phyloP scores from a whole-genome alignment of 2,329 filamentous ascomycete species.

The Aspergillus tubingensis region DNA sequence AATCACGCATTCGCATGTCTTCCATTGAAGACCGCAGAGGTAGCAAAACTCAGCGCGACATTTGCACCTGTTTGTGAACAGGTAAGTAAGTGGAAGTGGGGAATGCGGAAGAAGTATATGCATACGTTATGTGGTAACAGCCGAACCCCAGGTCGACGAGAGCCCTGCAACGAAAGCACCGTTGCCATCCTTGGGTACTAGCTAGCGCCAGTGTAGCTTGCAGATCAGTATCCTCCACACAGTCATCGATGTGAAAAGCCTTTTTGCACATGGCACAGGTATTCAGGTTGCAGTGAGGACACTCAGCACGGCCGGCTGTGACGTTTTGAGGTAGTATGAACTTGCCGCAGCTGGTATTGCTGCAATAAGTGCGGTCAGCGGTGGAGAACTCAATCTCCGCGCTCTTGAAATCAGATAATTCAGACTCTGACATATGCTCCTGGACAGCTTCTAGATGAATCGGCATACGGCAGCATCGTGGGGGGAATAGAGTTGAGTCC shows the following conservation, averaged over 20 bases:
- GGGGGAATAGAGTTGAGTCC: constrained; percentile 11
- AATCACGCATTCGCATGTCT: neutral
- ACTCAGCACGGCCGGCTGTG: neutral
- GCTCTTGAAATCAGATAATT: neutral
- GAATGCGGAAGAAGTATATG: neutral
- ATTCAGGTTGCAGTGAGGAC: neutral
- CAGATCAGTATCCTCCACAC: neutral
- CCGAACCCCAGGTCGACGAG: constrained; percentile 3
- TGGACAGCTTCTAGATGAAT: constrained; percentile 3
- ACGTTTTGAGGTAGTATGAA: neutral
- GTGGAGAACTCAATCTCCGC: constrained; percentile 5
- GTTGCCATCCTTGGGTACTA: neutral
- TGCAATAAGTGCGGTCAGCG: constrained; percentile 7
- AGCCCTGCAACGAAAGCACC: constrained; percentile 2
- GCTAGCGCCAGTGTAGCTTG: constrained; percentile 6
- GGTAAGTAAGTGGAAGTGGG: neutral
- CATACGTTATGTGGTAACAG: constrained; percentile 14
- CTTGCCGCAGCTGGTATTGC: neutral
- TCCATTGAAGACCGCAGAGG: constrained; percentile 6
- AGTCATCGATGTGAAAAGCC: constrained; percentile 1
- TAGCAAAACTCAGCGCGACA: constrained; percentile 13
- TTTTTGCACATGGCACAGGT: constrained; percentile 5
- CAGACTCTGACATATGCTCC: neutral
- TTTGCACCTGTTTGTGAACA: neutral
- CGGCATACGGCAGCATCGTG: constrained; percentile 6